phyloP scores from a whole-genome alignment of 495 filamentous ascomycete genomes.

The Trypethelium eluteriae region DNA sequence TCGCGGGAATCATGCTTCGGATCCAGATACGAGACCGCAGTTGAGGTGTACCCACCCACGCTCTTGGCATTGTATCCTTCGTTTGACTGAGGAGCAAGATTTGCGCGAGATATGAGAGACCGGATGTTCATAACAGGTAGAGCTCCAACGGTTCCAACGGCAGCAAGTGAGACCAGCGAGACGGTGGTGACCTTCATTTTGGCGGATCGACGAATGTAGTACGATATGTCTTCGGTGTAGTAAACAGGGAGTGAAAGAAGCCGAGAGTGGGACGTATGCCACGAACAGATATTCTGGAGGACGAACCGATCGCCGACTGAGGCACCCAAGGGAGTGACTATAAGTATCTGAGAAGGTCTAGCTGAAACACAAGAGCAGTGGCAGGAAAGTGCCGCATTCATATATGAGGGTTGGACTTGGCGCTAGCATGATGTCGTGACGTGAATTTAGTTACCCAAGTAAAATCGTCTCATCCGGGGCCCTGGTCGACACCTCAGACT shows the following conservation, averaged over 20 bases:
- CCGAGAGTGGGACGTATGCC: too few species aligned
- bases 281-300: not conserved
- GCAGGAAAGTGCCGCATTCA: not conserved
- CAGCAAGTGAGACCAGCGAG: not conserved
- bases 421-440: conserved; percentile 8
- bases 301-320: not conserved
- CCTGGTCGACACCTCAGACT: not conserved
- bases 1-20: not conserved
- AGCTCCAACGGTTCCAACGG: not conserved
- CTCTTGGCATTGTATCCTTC: not conserved
- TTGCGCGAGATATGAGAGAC: not conserved
- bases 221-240: not conserved
- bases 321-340: too few species aligned
- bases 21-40: not conserved
- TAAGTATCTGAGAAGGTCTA: too few species aligned
- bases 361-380: too few species aligned
- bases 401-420: not conserved
- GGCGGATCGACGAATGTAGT: not conserved
- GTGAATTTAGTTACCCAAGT: not conserved
- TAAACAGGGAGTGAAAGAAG: not conserved
- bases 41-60: not conserved
- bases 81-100: not conserved
- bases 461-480: not conserved
- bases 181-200: not conserved
- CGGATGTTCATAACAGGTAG: not conserved